A percentile compares a stretch with the other conserved stretches of the same genome.
Evolutionary conservation across 1,139 yeast genomes (phyloP).

Genomic region (Groenewaldozyma auringiensis): DNA sequence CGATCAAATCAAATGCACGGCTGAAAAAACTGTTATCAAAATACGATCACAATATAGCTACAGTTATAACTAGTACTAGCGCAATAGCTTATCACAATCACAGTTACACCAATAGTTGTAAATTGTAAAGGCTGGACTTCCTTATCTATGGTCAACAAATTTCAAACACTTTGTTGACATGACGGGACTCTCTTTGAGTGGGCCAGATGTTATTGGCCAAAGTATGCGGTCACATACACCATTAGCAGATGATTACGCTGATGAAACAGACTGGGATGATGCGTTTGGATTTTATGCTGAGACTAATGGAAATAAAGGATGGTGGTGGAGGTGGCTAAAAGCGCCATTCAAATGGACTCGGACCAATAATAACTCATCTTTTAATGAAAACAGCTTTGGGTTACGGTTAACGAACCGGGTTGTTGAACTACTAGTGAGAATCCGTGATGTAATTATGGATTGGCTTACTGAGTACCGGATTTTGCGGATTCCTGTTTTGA

Average conservation of each 20-base stretch:
- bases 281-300: neutral
- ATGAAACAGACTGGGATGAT: neutral
- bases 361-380: neutral
- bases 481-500: conserved; percentile 29
- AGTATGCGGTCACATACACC: neutral
- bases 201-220: neutral
- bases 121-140: neutral
- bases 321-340: neutral
- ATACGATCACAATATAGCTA: too few species aligned
- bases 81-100: too few species aligned
- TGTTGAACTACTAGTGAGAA: neutral
- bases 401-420: neutral
- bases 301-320: neutral
- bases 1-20: too few species aligned
- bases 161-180: neutral
- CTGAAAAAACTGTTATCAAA: too few species aligned
- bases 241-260: neutral
- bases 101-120: too few species aligned
- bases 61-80: too few species aligned
- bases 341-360: neutral
- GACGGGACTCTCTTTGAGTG: neutral
- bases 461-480: conserved; percentile 24
- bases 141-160: neutral
- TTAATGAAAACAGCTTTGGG: neutral
- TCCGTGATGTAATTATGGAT: conserved; percentile 15